Evolutionary conservation across 352 stramenopile species (phyloP).

Genomic region (Phytophthora pini): DNA sequence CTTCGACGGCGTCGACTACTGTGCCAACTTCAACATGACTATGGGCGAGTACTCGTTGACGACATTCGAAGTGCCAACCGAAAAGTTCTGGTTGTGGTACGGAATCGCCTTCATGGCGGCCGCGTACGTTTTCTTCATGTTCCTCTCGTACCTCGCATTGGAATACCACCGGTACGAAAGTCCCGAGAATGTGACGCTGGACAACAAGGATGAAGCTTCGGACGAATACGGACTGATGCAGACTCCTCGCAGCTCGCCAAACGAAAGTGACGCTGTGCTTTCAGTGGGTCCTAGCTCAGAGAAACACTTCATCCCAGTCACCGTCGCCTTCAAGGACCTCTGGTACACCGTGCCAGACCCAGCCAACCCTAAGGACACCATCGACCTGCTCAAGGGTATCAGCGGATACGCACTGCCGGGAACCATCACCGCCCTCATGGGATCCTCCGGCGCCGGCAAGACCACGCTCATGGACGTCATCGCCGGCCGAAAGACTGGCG

Average conservation of each 20-base stretch:
- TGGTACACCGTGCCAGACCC: conserved; percentile 26
- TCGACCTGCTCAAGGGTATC: conserved; percentile 26
- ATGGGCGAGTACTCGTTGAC: conserved; percentile 28
- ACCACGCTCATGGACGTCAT: conserved; percentile 33
- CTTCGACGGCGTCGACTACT: conserved; percentile 26
- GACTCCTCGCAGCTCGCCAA: too few relatives aligned
- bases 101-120: conserved; percentile 19
- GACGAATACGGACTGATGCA: too few relatives aligned
- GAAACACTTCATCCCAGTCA: conserved; percentile 17
- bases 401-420: conserved; percentile 23
- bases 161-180: conserved; percentile 25
- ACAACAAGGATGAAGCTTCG: too few relatives aligned
- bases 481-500: conserved; percentile 24
- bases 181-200: conserved; percentile 22
- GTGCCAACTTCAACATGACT: conserved; percentile 16
- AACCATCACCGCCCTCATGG: conserved; percentile 28
- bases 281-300: conserved; percentile 2
- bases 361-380: conserved; percentile 24
- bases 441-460: conserved; percentile 25
- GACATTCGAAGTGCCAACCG: conserved; percentile 23
- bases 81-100: conserved; percentile 32
- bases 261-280: background rate
- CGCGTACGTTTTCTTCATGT: conserved; percentile 30
- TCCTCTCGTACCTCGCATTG: conserved; percentile 27
- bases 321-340: conserved; percentile 25